Base-by-base conservation (phyloP, 805 yeast species). In the Ogataea saltuana region DNA sequence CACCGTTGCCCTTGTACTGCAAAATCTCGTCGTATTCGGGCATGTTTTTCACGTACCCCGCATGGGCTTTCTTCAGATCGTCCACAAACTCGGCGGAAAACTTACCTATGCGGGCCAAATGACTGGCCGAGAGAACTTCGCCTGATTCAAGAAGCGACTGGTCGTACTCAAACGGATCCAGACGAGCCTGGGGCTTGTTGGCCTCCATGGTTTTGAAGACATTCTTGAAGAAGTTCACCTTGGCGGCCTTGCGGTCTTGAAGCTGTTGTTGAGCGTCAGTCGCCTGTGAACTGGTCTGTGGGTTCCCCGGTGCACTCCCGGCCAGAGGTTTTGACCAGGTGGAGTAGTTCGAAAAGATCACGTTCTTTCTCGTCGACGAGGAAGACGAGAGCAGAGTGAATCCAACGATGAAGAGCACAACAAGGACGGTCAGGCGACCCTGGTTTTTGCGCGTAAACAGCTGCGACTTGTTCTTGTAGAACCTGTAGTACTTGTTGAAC, bases 1-100 rank as follows among this genome's bases (percentile, higher is more conserved):
- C 80, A 16, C 89, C 90, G 48, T 73, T 67, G 2, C 81, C 79
- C 29, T 32, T 41, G 32, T 50, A 54, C 17, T 48, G 50, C 32
- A 48, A 18, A 78, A 50, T 13, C 4, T 45, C 43, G 76, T 59
- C 34, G 59, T 64, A 25, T 54, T 60, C 44, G 68, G 71, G 38
- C 71, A 75, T 36, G n/a, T 68, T 59, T 2, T 54, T 53, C 19
- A 77, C 56, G 13, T 45, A 48, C 10, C 34, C 35, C 1, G 45
- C 20, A 44, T 55, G 60, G 45, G 77, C 77, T 0, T 57, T 58
- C 3, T 64, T 64, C 9, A 64, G 60, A 21, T 75, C 54, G 33
- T 33, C 40, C 9, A 55, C 31, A 33, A 57, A 57, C 2, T 54
- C 58, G 13, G 25, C 23, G 12, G 59, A 30, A 19, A 53, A 55